Evolutionary conservation across 805 yeast species (phyloP), one percentile per base, ranked within the genome.

Genomic region (Wickerhamiella azyma): DNA sequence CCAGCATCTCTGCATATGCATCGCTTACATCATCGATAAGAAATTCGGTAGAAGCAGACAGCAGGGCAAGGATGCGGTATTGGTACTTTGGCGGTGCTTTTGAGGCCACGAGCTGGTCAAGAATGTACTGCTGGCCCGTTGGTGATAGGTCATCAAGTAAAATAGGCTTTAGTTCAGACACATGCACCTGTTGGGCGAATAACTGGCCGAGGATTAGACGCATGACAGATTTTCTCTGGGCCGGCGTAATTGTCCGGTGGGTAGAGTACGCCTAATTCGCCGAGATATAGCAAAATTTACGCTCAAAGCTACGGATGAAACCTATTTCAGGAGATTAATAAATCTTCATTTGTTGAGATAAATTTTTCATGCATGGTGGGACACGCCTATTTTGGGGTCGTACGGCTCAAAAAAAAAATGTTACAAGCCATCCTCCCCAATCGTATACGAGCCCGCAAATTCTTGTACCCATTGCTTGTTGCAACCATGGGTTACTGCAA

Each of bases 131-230:
- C 40, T 49, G 52, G 21, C 41, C 37, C 2, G 37, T 36, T 17
- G 39, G 41, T 8, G 42, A 21, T 2, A 37, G 18, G 32, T 46
- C 39, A 9, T 19, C 40, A 19, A 28, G 33, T 9, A 41, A 32
- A 10, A 42, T 26, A 16, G 18, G 19, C 19, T 36, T 38, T 21
- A 42, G 19, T 17, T 32, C 26, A 19, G 40, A 32, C 9, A 46
- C 41, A 24, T 50, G 57, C 4, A 52, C 54, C 37, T 53, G 55
- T 30, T 53, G 57, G 28, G 44, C 54, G 28, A 53, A 33, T 17
- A 48, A n/a, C 16, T 30, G 33, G 3, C 33, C 33, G 33, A 30
- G 33, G 16, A 13, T 30, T 13, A 30, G 11, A 6, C n/a, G 33
- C 33, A 30, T 30, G n/a, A 30, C 33, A 30, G 16, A 3, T 30